Evolutionary conservation across 2,329 filamentous ascomycete genomes (phyloP), one percentile per base, ranked within the genome.

Genomic region (Esteya vermicola): DNA sequence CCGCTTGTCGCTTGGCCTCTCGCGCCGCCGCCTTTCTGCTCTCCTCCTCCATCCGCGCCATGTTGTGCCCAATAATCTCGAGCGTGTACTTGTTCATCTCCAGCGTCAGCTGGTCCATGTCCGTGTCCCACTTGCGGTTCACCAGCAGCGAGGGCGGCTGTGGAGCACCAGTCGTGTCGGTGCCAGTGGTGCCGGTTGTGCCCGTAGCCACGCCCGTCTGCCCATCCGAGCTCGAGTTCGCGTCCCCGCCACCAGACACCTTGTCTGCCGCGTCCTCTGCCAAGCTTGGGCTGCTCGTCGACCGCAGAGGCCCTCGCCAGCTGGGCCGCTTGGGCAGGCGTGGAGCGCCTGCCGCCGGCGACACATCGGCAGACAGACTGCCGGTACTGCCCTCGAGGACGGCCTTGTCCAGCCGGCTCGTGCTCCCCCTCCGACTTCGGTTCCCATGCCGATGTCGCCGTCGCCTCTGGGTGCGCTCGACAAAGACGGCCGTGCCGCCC

Each of bases 1-100:
- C n/a, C n/a, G n/a, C n/a, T n/a, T 51, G 58, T 14, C 28, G 33
- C 6, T 9, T 3, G 9, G 32, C 21, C 37, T 36, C 41, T 14
- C 16, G 33, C 18, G 27, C 21, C n/a, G 16, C 13, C 40, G 51
- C 14, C 14, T n/a, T n/a, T n/a, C n/a, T n/a, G n/a, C n/a, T n/a
- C n/a, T 26, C 20, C 34, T 62, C 55, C 33, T 72, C 62, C 48
- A 66, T 62, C 18, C 55, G 60, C 30, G 65, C 59, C 6, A 75
- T 53, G 44, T 68, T 72, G 18, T 65, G 62, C 2, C 65, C 67
- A 26, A 79, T 75, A 45, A 78, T 66, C 47, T 67, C 61, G 46
- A 79, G 57, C 1, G 74, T 70, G 59, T 71, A 79, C 25, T 62
- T 58, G 50, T 75, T 65, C 70, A 75, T 75, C 26, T 70, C 68